A percentile compares a stretch with the other conserved stretches of the same genome.
These are phyloP conservation scores for Tulasnella sp. DNA, from an alignment of 768 basidiomycete species.

Conservation along the genomic window DNA sequence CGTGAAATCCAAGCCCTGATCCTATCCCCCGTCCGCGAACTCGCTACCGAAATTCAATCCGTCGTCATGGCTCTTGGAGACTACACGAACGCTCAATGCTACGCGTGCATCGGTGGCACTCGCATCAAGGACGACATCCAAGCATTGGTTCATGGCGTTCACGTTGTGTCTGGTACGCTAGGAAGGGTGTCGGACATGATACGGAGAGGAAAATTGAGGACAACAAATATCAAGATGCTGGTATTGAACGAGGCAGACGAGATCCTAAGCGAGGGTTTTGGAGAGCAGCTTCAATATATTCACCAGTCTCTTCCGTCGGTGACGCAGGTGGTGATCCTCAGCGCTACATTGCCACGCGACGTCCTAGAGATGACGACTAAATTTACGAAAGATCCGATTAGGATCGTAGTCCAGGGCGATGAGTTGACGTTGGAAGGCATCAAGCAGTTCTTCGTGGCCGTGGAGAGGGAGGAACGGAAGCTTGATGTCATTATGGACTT, in stretches of 20 bases:
- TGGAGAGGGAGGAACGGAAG: constrained; percentile 44
- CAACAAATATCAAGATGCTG: constrained; percentile 37
- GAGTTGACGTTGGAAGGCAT: constrained; percentile 38
- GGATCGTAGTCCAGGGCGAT: constrained; percentile 39
- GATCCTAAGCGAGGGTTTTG: constrained; percentile 38
- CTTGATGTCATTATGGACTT: constrained; percentile 38
- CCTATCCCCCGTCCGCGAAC: constrained; percentile 35
- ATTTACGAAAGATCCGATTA: constrained; percentile 39
- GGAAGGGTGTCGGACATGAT: constrained; percentile 42
- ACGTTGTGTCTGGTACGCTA: constrained; percentile 38
- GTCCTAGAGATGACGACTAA: constrained; percentile 40
- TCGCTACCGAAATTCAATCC: constrained; percentile 39
- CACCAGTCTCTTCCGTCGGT: constrained; percentile 37
- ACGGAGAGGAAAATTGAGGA: constrained; percentile 33
- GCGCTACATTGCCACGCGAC: constrained; percentile 38
- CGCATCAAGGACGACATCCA: constrained; percentile 39
- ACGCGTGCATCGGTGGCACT: too few species aligned
- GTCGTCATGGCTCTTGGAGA: too few species aligned
- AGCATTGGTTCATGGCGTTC: constrained; percentile 37
- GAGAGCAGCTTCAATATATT: constrained; percentile 40
- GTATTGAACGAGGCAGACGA: constrained; percentile 34
- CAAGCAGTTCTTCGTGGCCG: constrained; percentile 36
- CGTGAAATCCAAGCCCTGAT: constrained; percentile 38
- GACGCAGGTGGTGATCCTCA: constrained; percentile 39
- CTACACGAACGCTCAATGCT: too few species aligned